Percentiles rank a stretch among this genome's conserved stretches.
Conservation (phyloP, 805 yeast genomes). For the Blastobotrys mokoenaii region DNA sequence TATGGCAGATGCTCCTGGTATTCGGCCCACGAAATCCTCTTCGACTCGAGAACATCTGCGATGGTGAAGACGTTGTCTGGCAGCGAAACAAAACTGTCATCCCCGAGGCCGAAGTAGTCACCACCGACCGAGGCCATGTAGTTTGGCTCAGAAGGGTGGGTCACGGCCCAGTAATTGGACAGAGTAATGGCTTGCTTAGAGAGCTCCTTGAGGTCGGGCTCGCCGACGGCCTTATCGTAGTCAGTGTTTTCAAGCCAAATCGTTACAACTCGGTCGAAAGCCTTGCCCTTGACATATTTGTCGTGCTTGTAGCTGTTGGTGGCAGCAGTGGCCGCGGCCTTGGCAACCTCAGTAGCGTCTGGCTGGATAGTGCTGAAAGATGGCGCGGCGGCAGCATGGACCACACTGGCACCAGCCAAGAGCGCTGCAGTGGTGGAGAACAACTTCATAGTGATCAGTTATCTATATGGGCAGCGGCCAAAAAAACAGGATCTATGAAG, state of each 20-base stretch:
- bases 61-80: conserved; percentile 41
- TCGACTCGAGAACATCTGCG: conserved; percentile 40
- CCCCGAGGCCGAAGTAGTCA: conserved; percentile 41
- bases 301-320: conserved; percentile 25
- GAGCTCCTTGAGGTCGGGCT: conserved; percentile 36
- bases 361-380: conserved; percentile 28
- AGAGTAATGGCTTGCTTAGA: conserved; percentile 38
- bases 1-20: conserved; percentile 47
- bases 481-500: too few species aligned
- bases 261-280: conserved; percentile 34
- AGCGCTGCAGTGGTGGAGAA: not conserved
- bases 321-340: conserved; percentile 29
- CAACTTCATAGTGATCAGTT: too few species aligned
- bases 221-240: conserved; percentile 41
- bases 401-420: conserved; percentile 6
- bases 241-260: conserved; percentile 47
- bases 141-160: conserved; percentile 50
- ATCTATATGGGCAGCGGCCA: not conserved
- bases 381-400: not conserved
- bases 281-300: conserved; percentile 33
- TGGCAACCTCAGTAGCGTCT: conserved; percentile 27
- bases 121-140: conserved; percentile 43
- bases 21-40: conserved; percentile 44
- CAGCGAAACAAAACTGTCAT: conserved; percentile 37
- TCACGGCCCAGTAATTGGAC: conserved; percentile 43